Evolutionary conservation across 768 basidiomycete species (phyloP).

Genomic region (Terana coerulea): DNA sequence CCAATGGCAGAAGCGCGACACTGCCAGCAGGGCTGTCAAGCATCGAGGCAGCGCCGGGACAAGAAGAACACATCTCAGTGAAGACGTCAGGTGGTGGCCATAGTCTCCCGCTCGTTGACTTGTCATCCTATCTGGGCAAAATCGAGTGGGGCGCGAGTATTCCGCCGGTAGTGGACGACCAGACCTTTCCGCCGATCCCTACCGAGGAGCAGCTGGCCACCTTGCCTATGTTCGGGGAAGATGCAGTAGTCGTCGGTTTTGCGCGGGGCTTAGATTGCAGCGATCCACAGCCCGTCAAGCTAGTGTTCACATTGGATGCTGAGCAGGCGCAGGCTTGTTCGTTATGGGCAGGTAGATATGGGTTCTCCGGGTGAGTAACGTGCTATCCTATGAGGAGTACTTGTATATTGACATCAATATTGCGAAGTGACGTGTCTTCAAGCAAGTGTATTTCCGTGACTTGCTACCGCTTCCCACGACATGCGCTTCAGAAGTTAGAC

Average conservation of each 20-base stretch:
- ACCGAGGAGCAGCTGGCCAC: not conserved
- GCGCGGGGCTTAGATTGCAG: slow-evolving; percentile 3
- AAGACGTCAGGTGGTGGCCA: not conserved
- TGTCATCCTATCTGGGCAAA: not conserved
- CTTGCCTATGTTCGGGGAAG: not conserved
- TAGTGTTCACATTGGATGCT: slow-evolving; percentile 14
- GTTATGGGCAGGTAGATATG: slow-evolving; percentile 9
- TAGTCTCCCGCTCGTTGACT: not conserved
- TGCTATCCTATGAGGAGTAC: not conserved
- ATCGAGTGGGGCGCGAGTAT: not conserved
- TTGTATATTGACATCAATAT: not conserved
- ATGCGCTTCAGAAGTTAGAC: not conserved
- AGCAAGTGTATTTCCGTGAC: slow-evolving; percentile 16
- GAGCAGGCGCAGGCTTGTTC: slow-evolving; percentile 6
- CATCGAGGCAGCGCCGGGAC: not conserved
- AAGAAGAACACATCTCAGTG: not conserved
- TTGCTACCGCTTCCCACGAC: slow-evolving; percentile 6
- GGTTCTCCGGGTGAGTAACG: slow-evolving; percentile 6
- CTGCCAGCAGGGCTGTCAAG: not conserved
- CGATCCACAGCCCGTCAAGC: not conserved
- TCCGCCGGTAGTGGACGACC: not conserved
- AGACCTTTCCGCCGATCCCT: not conserved
- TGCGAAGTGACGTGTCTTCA: slow-evolving; percentile 9
- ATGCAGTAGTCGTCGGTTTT: not conserved
- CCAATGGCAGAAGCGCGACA: not conserved